Evolutionary conservation across 129 eudicot species (phyloP).

Genomic region (Flaveria robusta): DNA sequence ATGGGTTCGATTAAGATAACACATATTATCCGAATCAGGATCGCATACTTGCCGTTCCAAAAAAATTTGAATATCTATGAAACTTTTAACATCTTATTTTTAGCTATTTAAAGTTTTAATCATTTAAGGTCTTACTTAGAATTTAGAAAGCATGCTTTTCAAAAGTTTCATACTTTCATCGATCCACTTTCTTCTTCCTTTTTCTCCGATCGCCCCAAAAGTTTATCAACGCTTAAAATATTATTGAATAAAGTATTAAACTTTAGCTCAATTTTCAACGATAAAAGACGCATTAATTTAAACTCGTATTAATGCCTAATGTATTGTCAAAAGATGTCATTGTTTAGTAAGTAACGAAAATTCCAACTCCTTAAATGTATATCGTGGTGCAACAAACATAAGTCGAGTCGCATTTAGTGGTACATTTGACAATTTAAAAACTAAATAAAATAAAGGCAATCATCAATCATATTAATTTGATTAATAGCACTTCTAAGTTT

Average conservation of each 20-base stretch:
- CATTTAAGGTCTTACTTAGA: not conserved
- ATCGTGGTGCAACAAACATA: too few relatives aligned
- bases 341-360: not conserved
- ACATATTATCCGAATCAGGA: too few relatives aligned
- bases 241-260: not conserved
- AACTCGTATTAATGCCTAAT: not conserved
- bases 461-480: too few relatives aligned
- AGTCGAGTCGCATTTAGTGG: too few relatives aligned
- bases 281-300: not conserved
- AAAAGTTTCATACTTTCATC: not conserved
- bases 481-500: too few relatives aligned
- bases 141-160: not conserved
- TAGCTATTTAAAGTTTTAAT: not conserved
- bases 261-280: not conserved
- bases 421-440: too few relatives aligned
- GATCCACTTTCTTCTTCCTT: not conserved
- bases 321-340: not conserved
- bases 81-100: too few relatives aligned
- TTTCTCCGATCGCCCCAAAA: not conserved
- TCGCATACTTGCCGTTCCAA: too few relatives aligned
- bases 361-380: too few relatives aligned
- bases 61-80: too few relatives aligned
- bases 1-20: too few relatives aligned
- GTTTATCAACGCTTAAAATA: slow-evolving; percentile 3
- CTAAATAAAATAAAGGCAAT: too few relatives aligned